Evolutionary conservation across 2,329 filamentous ascomycete genomes (phyloP).

Genomic region (Fusarium bactridioides): DNA sequence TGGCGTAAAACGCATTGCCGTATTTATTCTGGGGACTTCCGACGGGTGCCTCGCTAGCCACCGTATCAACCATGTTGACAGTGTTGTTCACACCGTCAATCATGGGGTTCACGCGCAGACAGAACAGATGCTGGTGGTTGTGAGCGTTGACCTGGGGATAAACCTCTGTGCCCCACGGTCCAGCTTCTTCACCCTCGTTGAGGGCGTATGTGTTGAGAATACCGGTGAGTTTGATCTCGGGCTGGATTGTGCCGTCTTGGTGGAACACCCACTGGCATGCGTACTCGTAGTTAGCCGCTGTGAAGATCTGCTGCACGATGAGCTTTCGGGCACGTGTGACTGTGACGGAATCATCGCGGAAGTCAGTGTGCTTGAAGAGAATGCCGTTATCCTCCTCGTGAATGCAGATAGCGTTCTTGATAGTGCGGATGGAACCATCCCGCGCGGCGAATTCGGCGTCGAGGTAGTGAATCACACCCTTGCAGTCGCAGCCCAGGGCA

Average conservation of each 20-base stretch:
- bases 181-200: slow-evolving; percentile 79
- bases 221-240: slow-evolving; percentile 89
- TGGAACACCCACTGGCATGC: slow-evolving; percentile 77
- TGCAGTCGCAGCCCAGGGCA: slow-evolving; percentile 82
- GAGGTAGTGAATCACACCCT: slow-evolving; percentile 90
- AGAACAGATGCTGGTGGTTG: slow-evolving; percentile 97
- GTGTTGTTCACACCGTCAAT: slow-evolving; percentile 88
- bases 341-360: slow-evolving; percentile 86
- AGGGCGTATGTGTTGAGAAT: slow-evolving; percentile 93
- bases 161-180: slow-evolving; percentile 91
- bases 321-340: slow-evolving; percentile 88
- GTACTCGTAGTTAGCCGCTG: slow-evolving; percentile 96
- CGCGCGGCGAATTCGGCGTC: slow-evolving; percentile 85
- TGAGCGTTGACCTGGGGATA: slow-evolving; percentile 86
- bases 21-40: slow-evolving; percentile 85
- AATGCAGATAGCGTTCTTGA: slow-evolving; percentile 95
- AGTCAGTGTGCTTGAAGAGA: slow-evolving; percentile 93
- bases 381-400: slow-evolving; percentile 94
- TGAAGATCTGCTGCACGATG: slow-evolving; percentile 90
- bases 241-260: slow-evolving; percentile 90
- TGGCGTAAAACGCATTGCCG: slow-evolving; percentile 89
- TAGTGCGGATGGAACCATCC: slow-evolving; percentile 76
- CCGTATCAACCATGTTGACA: slow-evolving; percentile 82
- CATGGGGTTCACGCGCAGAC: slow-evolving; percentile 84
- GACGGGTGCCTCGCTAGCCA: slow-evolving; percentile 73